Conservation (phyloP, 129 eudicot species). For the Saposhnikovia divaricata region DNA sequence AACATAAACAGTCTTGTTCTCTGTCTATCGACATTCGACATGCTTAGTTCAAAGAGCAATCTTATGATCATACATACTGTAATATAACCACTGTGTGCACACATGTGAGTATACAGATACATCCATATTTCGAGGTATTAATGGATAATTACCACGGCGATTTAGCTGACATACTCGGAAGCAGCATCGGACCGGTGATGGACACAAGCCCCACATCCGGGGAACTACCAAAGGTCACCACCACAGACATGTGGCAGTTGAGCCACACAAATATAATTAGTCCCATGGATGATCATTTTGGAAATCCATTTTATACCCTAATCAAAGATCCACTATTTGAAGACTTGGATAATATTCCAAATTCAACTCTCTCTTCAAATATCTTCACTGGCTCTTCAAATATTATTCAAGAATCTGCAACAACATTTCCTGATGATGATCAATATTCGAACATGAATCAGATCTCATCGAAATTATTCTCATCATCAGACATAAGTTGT, state of each 20-base stretch:
- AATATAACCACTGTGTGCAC: too few relatives aligned
- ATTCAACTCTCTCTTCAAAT: conserved; percentile 1
- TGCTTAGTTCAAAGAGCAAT: not conserved
- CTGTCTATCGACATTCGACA: too few relatives aligned
- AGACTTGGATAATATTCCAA: conserved; percentile 15
- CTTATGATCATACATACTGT: not conserved
- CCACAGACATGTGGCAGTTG: conserved; percentile 25
- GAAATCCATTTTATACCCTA: conserved; percentile 46
- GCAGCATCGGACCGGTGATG: conserved; percentile 10
- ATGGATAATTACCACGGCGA: conserved; percentile 80
- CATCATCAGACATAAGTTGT: not conserved
- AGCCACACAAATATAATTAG: not conserved
- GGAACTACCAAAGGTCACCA: not conserved
- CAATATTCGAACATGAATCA: conserved; percentile 53
- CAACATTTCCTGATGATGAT: conserved; percentile 5
- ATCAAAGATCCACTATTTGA: conserved; percentile 42
- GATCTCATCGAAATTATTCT: conserved; percentile 37
- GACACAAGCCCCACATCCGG: not conserved
- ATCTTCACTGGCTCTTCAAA: not conserved
- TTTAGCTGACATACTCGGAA: conserved; percentile 70
- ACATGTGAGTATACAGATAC: too few relatives aligned
- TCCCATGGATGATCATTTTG: conserved; percentile 37
- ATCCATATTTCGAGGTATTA: not conserved
- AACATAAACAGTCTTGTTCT: too few relatives aligned
- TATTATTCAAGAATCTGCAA: not conserved